phyloP scores from a whole-genome alignment of 2,329 filamentous ascomycete species.

The Paramyrothecium roridum region DNA sequence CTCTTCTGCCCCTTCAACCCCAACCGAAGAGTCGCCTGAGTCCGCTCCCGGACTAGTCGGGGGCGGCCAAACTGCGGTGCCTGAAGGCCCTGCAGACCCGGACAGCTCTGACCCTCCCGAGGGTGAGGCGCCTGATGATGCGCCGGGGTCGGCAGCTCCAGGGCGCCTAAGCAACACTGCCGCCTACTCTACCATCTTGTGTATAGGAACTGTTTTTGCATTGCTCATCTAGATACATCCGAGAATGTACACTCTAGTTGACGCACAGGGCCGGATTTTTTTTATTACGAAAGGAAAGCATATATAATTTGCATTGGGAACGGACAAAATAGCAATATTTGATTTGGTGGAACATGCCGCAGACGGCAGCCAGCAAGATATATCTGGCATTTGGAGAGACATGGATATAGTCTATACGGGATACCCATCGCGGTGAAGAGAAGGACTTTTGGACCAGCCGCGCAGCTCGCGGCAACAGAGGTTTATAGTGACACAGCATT shows the following conservation, averaged over 20 bases:
- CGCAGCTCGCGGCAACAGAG: neutral
- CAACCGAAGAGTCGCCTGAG: neutral
- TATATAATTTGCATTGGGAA: neutral
- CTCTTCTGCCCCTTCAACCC: neutral
- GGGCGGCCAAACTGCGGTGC: neutral
- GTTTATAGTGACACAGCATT: neutral
- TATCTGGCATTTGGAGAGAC: neutral
- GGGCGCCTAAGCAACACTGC: neutral
- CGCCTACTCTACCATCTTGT: neutral
- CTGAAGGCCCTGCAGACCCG: neutral
- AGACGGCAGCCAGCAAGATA: neutral
- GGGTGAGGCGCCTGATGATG: neutral
- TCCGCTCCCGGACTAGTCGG: neutral
- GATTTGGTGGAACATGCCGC: neutral
- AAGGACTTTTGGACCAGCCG: neutral
- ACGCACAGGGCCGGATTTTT: neutral
- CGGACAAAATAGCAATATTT: neutral
- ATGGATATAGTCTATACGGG: neutral
- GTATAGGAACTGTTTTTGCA: neutral
- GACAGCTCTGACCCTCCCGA: neutral
- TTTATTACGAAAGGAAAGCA: neutral
- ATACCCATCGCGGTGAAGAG: neutral
- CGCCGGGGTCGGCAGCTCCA: neutral
- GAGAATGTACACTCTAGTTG: neutral
- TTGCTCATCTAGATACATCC: neutral